phyloP scores from a whole-genome alignment of 371 early-diverging fungal species.

The Apophysomyces elegans region DNA sequence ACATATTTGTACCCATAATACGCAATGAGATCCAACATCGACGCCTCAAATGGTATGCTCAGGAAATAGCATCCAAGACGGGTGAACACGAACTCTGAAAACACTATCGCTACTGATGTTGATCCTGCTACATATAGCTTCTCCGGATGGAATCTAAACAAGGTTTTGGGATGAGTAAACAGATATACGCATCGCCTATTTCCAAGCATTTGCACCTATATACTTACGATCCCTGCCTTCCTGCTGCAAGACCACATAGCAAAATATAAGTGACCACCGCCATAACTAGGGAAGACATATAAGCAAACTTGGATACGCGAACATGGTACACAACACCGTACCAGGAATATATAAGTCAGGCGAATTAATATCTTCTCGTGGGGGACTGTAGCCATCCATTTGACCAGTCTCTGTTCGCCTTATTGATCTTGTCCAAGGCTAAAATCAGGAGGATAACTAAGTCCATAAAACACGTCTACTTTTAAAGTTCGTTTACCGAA shows the following conservation, averaged over 20 bases:
- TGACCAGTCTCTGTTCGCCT: conserved; percentile 86
- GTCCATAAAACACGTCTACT: conserved; percentile 68
- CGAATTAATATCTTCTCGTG: conserved; percentile 91
- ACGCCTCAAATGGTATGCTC: conserved; percentile 84
- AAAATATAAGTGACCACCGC: conserved; percentile 94
- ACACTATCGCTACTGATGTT: conserved; percentile 81
- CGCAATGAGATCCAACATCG: conserved; percentile 85
- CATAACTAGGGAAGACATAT: conserved; percentile 65
- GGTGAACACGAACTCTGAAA: conserved; percentile 82
- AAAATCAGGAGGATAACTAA: not conserved
- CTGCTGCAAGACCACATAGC: conserved; percentile 75
- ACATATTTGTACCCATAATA: conserved; percentile 98
- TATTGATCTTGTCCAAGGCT: conserved; percentile 84
- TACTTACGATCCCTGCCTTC: conserved; percentile 67
- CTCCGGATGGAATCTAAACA: conserved; percentile 86
- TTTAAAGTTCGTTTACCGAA: conserved; percentile 76
- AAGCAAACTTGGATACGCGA: not conserved
- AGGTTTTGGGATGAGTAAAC: not conserved
- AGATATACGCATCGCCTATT: too few relatives aligned
- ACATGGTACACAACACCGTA: conserved; percentile 20
- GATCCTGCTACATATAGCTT: conserved; percentile 88
- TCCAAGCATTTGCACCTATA: too few relatives aligned
- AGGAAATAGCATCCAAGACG: conserved; percentile 91
- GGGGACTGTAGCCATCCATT: conserved; percentile 84
- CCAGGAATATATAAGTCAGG: conserved; percentile 98